Evolutionary conservation across 2,329 filamentous ascomycete species (phyloP).

Genomic region (Macrophomina tecta): DNA sequence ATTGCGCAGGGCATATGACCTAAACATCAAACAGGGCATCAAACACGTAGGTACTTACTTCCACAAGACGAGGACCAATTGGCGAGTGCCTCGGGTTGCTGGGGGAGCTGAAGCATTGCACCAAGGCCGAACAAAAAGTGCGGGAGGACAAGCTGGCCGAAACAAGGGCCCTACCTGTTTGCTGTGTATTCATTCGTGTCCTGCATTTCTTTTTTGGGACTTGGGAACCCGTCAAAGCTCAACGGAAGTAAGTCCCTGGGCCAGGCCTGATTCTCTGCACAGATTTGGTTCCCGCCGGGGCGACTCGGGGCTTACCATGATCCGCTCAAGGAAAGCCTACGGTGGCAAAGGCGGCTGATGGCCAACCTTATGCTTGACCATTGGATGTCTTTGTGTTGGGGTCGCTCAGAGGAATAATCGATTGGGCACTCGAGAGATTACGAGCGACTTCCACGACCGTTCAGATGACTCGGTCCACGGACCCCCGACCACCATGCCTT

Average conservation of each 20-base stretch:
- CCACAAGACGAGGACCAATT: background rate
- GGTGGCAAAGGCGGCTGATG: background rate
- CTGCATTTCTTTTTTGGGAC: background rate
- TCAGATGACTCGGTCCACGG: too few species aligned
- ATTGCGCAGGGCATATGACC: background rate
- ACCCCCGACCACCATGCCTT: too few species aligned
- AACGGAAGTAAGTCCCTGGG: background rate
- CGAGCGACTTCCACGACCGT: too few species aligned
- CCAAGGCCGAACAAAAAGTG: too few species aligned
- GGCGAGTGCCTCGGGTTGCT: too few species aligned
- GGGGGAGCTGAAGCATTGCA: too few species aligned
- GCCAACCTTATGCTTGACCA: background rate
- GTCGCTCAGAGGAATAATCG: too few species aligned
- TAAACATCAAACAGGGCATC: background rate
- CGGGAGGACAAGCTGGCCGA: too few species aligned
- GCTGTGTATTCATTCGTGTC: too few species aligned
- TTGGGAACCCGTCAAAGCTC: background rate
- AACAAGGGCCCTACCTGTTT: too few species aligned
- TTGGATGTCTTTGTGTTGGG: background rate
- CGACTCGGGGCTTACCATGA: background rate
- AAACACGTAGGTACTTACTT: background rate
- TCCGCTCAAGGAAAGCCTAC: background rate
- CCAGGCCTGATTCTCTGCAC: background rate
- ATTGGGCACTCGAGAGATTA: too few species aligned
- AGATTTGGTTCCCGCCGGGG: background rate